Evolutionary conservation across 352 stramenopile genomes (phyloP), one percentile per base, ranked within the genome.

Genomic region (Saprolegnia parasitica): DNA sequence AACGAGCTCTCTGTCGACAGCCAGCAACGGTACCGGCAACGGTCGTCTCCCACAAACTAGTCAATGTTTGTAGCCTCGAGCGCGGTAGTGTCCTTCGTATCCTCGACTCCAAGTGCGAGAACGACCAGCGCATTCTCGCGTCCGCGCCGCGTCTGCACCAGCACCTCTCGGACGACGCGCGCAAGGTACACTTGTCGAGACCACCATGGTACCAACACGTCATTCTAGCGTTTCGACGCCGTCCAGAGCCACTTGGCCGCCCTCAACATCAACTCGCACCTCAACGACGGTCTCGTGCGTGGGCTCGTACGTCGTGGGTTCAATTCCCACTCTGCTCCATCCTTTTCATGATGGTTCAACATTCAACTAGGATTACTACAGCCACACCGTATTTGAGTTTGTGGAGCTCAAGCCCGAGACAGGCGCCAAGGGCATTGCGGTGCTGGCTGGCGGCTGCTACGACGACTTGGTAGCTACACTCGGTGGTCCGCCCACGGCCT

Each of bases 311-410:
- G 71, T 61, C n/a, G 29, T 35, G 29, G 29, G 29, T 35, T 35
- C 29, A 35, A 35, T 35, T 5, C 29, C 29, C 29, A 35, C 29
- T 35, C 29, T 35, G 29, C 29, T 35, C 2, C 29, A 35, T 5
- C 29, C 29, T 35, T 35, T 35, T 60, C 54, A 8, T 45, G 23
- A 5, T 20, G 18, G 20, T 49, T 26, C 5, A 68, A 16, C 60
- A 62, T 65, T 32, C 13, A 5, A 52, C 63, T 55, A 96, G 87
- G 88, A 96, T 67, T 96, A 96, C 74, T 96, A 96, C 74, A 94
- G 86, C 68, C 80, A 95, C 72, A 96, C 88, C 0, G 86, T 96
- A 4, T 96, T 96, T 58, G 88, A 96, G 71, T 95, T 96, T 75
- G 76, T 96, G 16, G 87, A 96, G 72, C 20, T 50, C 23, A 52